phyloP scores from a whole-genome alignment of 306 rosid species.

The Vigna angularis region DNA sequence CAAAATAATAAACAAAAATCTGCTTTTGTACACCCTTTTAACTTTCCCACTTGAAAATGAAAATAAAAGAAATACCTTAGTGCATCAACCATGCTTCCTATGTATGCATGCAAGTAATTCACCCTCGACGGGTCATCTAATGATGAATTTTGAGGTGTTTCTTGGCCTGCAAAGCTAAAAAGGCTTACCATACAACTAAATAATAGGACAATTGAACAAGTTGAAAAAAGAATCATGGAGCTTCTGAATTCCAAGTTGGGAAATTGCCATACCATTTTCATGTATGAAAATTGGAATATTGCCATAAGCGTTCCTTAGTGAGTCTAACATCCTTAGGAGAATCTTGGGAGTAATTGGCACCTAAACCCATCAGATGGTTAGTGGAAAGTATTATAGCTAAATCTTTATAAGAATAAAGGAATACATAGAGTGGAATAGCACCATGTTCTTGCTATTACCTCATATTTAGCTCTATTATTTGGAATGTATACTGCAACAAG shows the following conservation, averaged over 20 bases:
- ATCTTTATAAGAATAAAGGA: background rate
- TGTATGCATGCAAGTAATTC: constrained; percentile 53
- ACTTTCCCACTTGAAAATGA: background rate
- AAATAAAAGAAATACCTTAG: constrained; percentile 56
- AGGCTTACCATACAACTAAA: background rate
- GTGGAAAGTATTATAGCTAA: background rate
- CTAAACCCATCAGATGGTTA: constrained; percentile 45
- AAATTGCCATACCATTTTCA: constrained; percentile 56
- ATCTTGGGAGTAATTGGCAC: constrained; percentile 40
- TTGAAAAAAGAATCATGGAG: background rate
- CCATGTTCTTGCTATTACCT: constrained; percentile 43
- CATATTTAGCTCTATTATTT: constrained; percentile 12
- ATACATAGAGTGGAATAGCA: background rate
- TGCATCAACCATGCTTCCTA: constrained; percentile 50
- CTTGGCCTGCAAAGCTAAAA: constrained; percentile 52
- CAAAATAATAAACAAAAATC: background rate
- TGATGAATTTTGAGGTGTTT: constrained; percentile 55
- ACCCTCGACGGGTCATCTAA: constrained; percentile 66
- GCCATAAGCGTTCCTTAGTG: constrained; percentile 50
- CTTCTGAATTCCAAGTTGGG: background rate
- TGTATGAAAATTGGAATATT: constrained; percentile 58
- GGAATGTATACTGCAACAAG: background rate
- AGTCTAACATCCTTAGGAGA: constrained; percentile 44
- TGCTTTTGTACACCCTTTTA: background rate
- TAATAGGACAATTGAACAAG: background rate